Conservation (phyloP, 208 protist species). For the Trichomonas gallinae region DNA sequence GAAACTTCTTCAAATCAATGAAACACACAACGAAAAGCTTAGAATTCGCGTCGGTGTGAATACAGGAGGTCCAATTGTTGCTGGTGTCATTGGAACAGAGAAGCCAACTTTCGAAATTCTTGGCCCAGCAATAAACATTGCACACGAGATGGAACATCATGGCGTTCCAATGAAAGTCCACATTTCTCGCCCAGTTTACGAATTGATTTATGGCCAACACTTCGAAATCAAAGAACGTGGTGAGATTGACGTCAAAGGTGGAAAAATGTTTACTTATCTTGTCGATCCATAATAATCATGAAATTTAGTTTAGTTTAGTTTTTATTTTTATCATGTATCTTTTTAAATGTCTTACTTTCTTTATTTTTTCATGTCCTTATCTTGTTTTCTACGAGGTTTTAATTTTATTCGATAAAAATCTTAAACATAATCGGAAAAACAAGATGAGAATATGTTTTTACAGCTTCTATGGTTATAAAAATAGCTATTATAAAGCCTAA, state of each 20-base stretch:
- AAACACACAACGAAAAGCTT: neutral
- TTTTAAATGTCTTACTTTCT: neutral
- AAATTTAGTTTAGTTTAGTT: neutral
- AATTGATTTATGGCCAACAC: neutral
- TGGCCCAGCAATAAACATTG: neutral
- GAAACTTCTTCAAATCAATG: neutral
- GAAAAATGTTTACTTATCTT: neutral
- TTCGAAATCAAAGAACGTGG: neutral
- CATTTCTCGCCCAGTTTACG: neutral
- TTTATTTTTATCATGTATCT: neutral
- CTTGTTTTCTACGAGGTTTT: too few relatives aligned
- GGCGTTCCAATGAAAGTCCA: neutral
- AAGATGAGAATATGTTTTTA: too few relatives aligned
- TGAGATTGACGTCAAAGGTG: neutral
- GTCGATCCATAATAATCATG: neutral
- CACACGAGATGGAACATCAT: neutral
- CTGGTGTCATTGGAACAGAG: neutral
- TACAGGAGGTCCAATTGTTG: neutral
- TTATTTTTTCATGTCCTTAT: too few relatives aligned
- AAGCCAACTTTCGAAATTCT: neutral
- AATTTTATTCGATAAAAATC: too few relatives aligned
- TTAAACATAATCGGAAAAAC: too few relatives aligned
- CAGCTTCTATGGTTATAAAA: too few relatives aligned
- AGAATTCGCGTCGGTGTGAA: neutral
- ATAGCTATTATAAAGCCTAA: too few relatives aligned